These are phyloP conservation scores for Fusarium pseudograminearum DNA, from an alignment of 2,329 filamentous ascomycete genomes.

Conservation along the genomic window DNA sequence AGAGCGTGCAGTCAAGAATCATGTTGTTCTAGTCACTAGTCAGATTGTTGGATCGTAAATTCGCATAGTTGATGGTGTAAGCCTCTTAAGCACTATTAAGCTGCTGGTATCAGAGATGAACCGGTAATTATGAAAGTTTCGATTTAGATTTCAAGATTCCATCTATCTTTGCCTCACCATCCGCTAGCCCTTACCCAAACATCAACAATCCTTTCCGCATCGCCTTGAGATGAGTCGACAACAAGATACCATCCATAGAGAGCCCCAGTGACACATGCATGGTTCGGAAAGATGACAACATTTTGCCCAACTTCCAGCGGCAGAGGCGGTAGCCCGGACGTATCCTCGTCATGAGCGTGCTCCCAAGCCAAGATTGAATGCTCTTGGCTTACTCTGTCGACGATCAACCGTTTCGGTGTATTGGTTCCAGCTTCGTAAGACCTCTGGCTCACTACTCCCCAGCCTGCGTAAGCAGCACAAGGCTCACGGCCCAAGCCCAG, in stretches of 20 bases:
- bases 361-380: constrained; percentile 69
- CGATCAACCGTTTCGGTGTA: constrained; percentile 57
- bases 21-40: background rate
- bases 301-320: constrained; percentile 59
- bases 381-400: constrained; percentile 73
- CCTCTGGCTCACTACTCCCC: constrained; percentile 66
- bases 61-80: too few species aligned
- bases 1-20: fast-evolving
- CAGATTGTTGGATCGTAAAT: background rate
- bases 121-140: too few species aligned
- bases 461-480: constrained; percentile 69
- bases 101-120: too few species aligned
- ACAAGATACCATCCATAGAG: constrained; percentile 71
- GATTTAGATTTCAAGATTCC: too few species aligned
- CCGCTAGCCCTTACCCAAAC: constrained; percentile 71
- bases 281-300: constrained; percentile 69
- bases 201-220: constrained; percentile 62
- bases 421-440: background rate
- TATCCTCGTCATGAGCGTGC: constrained; percentile 27
- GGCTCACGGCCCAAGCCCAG: constrained; percentile 72
- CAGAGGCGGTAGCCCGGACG: constrained; percentile 34
- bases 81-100: too few species aligned
- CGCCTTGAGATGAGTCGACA: constrained; percentile 54
- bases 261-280: constrained; percentile 72
- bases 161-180: constrained; percentile 49